Evolutionary conservation across 345 rosid genomes (phyloP), one percentile per base, ranked within the genome.

Genomic region (Citrus unshiu): DNA sequence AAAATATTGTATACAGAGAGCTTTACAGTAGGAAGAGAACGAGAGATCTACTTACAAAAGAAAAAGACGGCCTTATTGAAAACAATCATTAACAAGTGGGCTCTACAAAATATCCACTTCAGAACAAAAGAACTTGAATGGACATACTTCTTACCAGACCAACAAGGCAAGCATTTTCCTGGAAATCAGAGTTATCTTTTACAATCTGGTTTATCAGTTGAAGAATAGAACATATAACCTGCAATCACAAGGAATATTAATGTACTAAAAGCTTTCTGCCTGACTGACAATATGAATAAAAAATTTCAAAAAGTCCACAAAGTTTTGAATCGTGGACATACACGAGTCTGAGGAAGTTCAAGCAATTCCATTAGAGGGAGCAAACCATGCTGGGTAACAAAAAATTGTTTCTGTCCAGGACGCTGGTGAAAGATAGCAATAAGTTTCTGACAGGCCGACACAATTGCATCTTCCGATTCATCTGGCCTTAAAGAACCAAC

Each of bases 161-260:
- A 82, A 96, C 93, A 83, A 96, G 98, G 86, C 99, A 96, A 79
- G 99, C 99, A 86, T 96, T 94, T 90, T 96, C 97, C 90, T 86
- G 95, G 84, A 94, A 90, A 77, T 91, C 97, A 7, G 93, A 83
- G 80, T 93, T 94, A 79, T 96, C 98, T 86, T 90, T 94, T 22
- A 93, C 85, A 79, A 91, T 87, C 82, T 90, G 92, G 69, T 96
- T 96, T 81, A 96, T 86, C 30, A 94, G 93, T 89, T 94, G 98
- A 82, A 96, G 93, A 84, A 94, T 93, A 9, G 95, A 87, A 86
- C 91, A 89, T 81, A 84, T 91, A 78, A 93, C 98, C 99, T 96
- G 93, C 79, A 89, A 83, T 65, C 58, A 64, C 68, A 77, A 73
- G 46, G 62, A 34, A 80, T 67, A 60, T 43, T n/a, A 22, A 72